These are phyloP conservation scores for Carallia pectinifolia DNA, from an alignment of 345 rosid species.

Conservation along the genomic window DNA sequence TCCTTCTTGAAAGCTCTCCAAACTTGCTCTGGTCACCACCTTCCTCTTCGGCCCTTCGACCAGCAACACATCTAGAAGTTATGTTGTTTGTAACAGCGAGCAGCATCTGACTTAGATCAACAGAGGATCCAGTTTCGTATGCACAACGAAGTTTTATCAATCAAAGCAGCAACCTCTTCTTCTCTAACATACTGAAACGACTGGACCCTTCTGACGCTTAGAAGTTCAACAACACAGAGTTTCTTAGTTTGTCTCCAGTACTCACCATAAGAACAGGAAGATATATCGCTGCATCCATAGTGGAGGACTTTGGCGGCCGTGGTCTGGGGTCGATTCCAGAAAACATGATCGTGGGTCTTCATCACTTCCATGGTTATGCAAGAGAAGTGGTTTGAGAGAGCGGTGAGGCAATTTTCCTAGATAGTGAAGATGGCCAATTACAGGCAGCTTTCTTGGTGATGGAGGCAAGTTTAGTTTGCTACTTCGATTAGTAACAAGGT, in stretches of 20 bases:
- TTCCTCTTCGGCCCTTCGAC: constrained; percentile 11
- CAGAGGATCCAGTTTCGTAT: neutral
- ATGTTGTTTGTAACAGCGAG: constrained; percentile 10
- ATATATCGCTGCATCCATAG: constrained; percentile 14
- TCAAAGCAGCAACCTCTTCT: constrained; percentile 19
- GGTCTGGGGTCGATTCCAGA: constrained; percentile 12
- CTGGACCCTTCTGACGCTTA: constrained; percentile 18
- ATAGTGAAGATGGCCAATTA: constrained; percentile 29
- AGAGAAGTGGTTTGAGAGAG: constrained; percentile 8
- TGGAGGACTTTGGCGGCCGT: constrained; percentile 8
- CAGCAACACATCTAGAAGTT: constrained; percentile 17
- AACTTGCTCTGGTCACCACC: neutral
- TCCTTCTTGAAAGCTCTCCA: constrained; percentile 10
- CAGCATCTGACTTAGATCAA: constrained; percentile 15
- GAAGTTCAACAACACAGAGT: constrained; percentile 17
- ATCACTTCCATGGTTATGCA: constrained; percentile 9
- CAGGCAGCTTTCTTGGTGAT: constrained; percentile 20
- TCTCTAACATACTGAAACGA: constrained; percentile 25
- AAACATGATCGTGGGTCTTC: constrained; percentile 21
- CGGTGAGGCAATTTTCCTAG: constrained; percentile 15
- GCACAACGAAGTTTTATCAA: constrained; percentile 6
- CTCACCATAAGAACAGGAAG: constrained; percentile 28
- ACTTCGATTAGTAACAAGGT: neutral
- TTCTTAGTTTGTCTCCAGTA: constrained; percentile 31
- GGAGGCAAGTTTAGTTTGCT: constrained; percentile 18